A percentile compares a stretch with the other conserved stretches of the same genome.
Conservation (phyloP, 1,284 basidiomycete species). For the Microbotryum lychnidis-dioicae region DNA sequence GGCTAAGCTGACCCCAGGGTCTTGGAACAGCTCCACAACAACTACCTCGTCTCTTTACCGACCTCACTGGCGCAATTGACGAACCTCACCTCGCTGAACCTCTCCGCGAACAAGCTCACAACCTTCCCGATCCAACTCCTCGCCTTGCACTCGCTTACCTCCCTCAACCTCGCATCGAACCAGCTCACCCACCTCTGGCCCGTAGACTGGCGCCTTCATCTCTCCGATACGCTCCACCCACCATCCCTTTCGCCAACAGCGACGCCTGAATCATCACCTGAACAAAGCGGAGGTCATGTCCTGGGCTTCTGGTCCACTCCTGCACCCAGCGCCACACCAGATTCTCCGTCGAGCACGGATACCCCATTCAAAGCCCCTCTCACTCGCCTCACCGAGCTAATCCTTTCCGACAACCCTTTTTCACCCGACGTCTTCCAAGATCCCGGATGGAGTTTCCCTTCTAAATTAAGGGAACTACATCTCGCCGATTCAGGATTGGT, state of each 20-base stretch:
- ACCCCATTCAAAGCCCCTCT: slow-evolving; percentile 1
- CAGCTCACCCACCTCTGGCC: slow-evolving; percentile 16
- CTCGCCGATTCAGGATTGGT: slow-evolving; percentile 8
- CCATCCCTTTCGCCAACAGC: slow-evolving; percentile 12
- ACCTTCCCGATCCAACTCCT: slow-evolving; percentile 18
- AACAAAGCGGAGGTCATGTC: neutral
- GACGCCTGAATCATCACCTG: slow-evolving; percentile 9
- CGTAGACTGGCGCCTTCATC: slow-evolving; percentile 8
- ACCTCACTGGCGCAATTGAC: slow-evolving; percentile 13
- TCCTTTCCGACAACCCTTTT: slow-evolving; percentile 10
- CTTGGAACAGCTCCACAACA: slow-evolving; percentile 21
- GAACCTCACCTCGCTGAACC: slow-evolving; percentile 22
- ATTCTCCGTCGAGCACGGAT: neutral
- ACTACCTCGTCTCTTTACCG: slow-evolving; percentile 14
- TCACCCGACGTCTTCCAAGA: neutral
- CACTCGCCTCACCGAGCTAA: slow-evolving; percentile 6
- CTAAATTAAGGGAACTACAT: slow-evolving; percentile 8
- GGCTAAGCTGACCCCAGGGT: neutral
- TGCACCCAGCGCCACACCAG: neutral
- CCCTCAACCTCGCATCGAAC: slow-evolving; percentile 25
- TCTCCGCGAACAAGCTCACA: slow-evolving; percentile 15
- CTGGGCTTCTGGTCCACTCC: slow-evolving; percentile 5
- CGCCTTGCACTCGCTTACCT: slow-evolving; percentile 9
- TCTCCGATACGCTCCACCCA: slow-evolving; percentile 2
- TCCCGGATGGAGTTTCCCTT: slow-evolving; percentile 9